Evolutionary conservation across 768 basidiomycete species (phyloP).

Genomic region (Roridomyces roridus): DNA sequence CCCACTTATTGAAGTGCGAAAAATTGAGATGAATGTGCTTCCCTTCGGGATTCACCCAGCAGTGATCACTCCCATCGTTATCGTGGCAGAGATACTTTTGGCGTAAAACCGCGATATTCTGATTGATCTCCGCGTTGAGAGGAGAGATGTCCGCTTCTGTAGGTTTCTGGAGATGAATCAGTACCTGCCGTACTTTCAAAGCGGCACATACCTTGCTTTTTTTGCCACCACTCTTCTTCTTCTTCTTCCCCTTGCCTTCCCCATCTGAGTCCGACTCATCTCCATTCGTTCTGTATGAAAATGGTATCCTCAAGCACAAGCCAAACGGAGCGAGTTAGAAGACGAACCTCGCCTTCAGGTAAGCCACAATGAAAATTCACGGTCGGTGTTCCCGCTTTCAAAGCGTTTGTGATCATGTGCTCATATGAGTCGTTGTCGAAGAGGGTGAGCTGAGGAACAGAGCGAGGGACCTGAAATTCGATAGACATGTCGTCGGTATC

Average conservation of each 20-base stretch:
- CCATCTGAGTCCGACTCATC: neutral
- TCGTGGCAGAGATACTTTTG: neutral
- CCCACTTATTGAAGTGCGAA: slow-evolving; percentile 8
- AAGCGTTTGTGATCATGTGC: neutral
- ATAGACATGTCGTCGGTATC: neutral
- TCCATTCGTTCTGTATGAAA: neutral
- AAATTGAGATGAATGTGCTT: neutral
- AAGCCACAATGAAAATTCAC: neutral
- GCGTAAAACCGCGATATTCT: neutral
- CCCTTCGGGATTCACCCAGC: neutral
- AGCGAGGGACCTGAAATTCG: neutral
- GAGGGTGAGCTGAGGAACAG: neutral
- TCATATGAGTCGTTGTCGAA: neutral
- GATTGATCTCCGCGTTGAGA: neutral
- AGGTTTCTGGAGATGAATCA: neutral
- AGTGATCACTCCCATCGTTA: slow-evolving; percentile 1
- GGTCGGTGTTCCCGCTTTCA: neutral
- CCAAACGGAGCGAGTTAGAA: neutral
- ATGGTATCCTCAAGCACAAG: neutral
- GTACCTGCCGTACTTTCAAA: too few relatives aligned
- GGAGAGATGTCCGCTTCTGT: slow-evolving; percentile 3
- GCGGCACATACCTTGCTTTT: neutral
- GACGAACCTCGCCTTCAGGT: neutral
- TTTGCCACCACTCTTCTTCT: neutral
- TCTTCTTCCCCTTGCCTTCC: neutral